Evolutionary conservation across 78 protist genomes (phyloP).

Genomic region (Reticulomyxa filosa): DNA sequence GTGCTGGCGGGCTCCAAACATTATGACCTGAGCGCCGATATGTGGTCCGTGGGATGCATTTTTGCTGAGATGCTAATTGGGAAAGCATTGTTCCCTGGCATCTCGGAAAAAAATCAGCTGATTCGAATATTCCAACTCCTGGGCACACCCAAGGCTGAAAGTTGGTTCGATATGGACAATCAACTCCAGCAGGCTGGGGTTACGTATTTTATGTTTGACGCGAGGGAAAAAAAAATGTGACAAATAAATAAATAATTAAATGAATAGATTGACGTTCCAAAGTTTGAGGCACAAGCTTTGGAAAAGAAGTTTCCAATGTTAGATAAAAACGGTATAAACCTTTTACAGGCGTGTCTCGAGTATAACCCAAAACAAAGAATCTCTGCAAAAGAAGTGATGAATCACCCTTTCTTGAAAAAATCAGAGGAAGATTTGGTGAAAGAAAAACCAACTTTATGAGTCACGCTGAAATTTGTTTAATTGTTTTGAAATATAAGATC

Average conservation of each 20-base stretch:
- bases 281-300: conserved; percentile 38
- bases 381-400: conserved; percentile 63
- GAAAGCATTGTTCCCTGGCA: conserved; percentile 74
- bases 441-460: too few species aligned
- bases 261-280: conserved; percentile 36
- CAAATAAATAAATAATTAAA: neutral
- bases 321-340: conserved; percentile 42
- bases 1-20: conserved; percentile 73
- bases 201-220: too few species aligned
- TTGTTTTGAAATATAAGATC: too few species aligned
- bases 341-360: conserved; percentile 29
- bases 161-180: conserved; percentile 59
- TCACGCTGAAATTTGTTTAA: too few species aligned
- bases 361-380: conserved; percentile 62
- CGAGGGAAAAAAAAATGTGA: too few species aligned
- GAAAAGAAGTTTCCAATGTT: conserved; percentile 15
- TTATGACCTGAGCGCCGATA: conserved; percentile 83
- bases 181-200: conserved; percentile 44
- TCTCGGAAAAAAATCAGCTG: conserved; percentile 78
- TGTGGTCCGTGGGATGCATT: conserved; percentile 91
- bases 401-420: conserved; percentile 67
- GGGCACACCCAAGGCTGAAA: conserved; percentile 67
- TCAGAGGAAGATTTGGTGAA: too few species aligned
- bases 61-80: conserved; percentile 84
- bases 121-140: conserved; percentile 59